Evolutionary conservation across 2,329 filamentous ascomycete genomes (phyloP).

Genomic region (Nothophaeocryptopus gaeumannii): DNA sequence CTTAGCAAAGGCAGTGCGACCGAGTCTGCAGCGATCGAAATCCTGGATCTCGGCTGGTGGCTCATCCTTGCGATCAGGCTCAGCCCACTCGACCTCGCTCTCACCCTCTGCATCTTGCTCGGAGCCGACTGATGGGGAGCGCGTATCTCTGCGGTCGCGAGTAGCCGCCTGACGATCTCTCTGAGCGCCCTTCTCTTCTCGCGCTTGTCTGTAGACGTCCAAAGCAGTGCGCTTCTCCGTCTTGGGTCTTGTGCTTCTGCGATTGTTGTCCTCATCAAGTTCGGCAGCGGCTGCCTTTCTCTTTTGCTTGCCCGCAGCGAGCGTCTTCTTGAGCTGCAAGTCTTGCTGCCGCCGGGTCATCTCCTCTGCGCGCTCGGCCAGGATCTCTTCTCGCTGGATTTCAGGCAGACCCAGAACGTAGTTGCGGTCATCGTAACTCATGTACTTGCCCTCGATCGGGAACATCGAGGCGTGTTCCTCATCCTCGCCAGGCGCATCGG

Average conservation of each 20-base stretch:
- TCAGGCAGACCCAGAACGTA: conserved; percentile 83
- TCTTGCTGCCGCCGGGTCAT: conserved; percentile 81
- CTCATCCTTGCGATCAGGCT: conserved; percentile 53
- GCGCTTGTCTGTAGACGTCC: conserved; percentile 63
- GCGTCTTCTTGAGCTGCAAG: conserved; percentile 72
- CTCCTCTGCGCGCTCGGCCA: conserved; percentile 82
- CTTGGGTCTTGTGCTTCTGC: conserved; percentile 51
- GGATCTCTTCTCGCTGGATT: conserved; percentile 83
- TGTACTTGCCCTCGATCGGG: conserved; percentile 80
- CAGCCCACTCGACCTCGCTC: conserved; percentile 76
- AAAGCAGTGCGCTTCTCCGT: conserved; percentile 61
- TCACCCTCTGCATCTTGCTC: conserved; percentile 65
- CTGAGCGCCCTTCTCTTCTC: conserved; percentile 60
- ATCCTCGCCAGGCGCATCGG: conserved; percentile 27
- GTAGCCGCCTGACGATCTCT: conserved; percentile 33
- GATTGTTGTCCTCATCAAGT: conserved; percentile 70
- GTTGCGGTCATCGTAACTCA: conserved; percentile 53
- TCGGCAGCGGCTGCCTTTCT: conserved; percentile 78
- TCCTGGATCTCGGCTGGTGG: conserved; percentile 73
- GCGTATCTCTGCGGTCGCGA: conserved; percentile 44
- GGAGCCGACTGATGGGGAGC: conserved; percentile 42
- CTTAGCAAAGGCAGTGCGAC: conserved; percentile 80
- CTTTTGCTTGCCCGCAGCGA: conserved; percentile 61
- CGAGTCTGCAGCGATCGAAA: conserved; percentile 78
- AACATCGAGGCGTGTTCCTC: conserved; percentile 64